A percentile compares a stretch with the other conserved stretches of the same genome.
Evolutionary conservation across 2,329 filamentous ascomycete species (phyloP).

Genomic region (Xylariaceae sp.): DNA sequence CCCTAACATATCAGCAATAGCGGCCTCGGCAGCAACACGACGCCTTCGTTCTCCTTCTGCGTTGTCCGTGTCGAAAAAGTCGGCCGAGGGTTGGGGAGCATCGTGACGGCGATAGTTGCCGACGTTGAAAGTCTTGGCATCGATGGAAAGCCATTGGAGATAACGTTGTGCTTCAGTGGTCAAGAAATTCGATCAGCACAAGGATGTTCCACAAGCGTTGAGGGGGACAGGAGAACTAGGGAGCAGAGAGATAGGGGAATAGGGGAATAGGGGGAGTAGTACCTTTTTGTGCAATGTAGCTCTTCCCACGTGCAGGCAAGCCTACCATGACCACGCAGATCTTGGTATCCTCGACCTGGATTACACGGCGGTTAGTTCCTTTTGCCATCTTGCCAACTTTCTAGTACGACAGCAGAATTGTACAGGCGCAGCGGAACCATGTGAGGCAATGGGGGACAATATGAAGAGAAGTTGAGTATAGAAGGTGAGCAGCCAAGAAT

Average conservation of each 20-base stretch:
- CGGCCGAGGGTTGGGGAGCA: conserved; percentile 86
- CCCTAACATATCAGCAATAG: conserved; percentile 87
- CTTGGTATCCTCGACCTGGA: conserved; percentile 92
- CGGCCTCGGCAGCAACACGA: conserved; percentile 85
- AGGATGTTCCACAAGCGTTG: conserved; percentile 6
- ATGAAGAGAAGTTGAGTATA: conserved; percentile 4
- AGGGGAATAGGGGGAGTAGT: conserved; percentile 24
- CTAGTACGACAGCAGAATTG: conserved; percentile 13
- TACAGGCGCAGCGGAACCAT: conserved; percentile 25
- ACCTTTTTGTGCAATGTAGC: conserved; percentile 97
- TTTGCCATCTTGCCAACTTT: conserved; percentile 38
- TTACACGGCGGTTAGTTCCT: conserved; percentile 65
- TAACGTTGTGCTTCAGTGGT: conserved; percentile 76
- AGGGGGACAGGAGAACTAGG: not conserved
- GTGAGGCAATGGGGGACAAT: conserved; percentile 23
- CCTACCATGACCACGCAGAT: conserved; percentile 99
- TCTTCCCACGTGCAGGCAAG: conserved; percentile 92
- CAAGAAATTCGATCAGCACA: conserved; percentile 21
- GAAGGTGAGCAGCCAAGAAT: conserved; percentile 7
- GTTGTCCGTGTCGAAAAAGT: conserved; percentile 94
- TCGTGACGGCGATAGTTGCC: conserved; percentile 90
- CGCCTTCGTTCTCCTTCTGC: conserved; percentile 87
- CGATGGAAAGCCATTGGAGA: conserved; percentile 93
- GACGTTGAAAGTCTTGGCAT: conserved; percentile 94
- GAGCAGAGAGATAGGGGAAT: not conserved